Base-by-base conservation (phyloP, 192 early-diverging fungal species). In the Umbelopsis sp. region DNA sequence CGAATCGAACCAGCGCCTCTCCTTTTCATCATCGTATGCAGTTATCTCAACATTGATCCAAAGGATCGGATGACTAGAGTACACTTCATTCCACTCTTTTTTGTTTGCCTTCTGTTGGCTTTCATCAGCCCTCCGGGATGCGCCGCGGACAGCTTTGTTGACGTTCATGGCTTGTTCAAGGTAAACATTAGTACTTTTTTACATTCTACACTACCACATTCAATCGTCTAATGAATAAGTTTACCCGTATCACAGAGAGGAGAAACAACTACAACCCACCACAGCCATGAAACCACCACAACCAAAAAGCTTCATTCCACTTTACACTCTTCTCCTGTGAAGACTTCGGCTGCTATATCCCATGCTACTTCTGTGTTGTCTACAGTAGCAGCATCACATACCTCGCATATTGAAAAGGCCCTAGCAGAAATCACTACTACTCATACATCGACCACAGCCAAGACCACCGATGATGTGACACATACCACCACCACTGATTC, bases 1-100 rank as follows among this genome's bases (percentile, higher is more conserved):
- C 31, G 25, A 25, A 25, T 25, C 25, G 17, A 49, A 49, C 56
- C 16, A 22, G 25, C 17, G 17, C 56, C 56, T 62, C 26, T 62
- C 31, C 56, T n/a, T 62, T 59, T 62, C 31, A 12, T 62, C 56
- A 12, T 11, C 31, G 17, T 62, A 62, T 62, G 56, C 56, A 34
- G 56, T 32, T 62, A 26, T 29, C 56, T 62, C 56, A 16, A 62
- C 26, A 34, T 62, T 62, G 56, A 62, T 62, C 56, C 56, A 62
- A 16, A 62, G 56, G 56, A 62, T 62, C 56, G 24, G 56, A 62
- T 62, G 56, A 62, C 56, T 62, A 62, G 31, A 62, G 56, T 62
- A n/a, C 56, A 62, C 26, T 32, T 62, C 56, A 29, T 62, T 62
- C 56, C 56, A 34, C 29, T 62, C 56, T 62, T 62, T 62, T 29